These are phyloP conservation scores for Capronia coronata DNA, from an alignment of 2,329 filamentous ascomycete species.

Conservation along the genomic window DNA sequence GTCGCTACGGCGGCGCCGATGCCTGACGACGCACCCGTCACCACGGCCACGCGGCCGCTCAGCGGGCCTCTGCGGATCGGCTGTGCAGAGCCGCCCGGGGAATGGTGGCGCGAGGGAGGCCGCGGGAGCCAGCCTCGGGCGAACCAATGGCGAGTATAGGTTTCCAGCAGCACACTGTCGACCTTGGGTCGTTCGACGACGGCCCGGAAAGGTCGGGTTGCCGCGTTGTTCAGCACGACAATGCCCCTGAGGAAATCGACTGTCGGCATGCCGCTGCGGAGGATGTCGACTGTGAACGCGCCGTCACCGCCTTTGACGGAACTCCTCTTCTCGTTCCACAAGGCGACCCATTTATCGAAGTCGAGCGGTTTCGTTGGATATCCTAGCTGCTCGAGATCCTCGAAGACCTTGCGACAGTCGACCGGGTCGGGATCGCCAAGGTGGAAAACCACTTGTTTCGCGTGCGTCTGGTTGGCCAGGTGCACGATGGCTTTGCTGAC, in stretches of 20 bases:
- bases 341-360: conserved; percentile 67
- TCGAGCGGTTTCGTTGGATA: conserved; percentile 60
- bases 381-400: conserved; percentile 58
- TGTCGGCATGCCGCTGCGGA: conserved; percentile 72
- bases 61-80: conserved; percentile 49
- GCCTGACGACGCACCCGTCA: conserved; percentile 36
- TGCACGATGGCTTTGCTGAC: conserved; percentile 68
- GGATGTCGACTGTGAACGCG: conserved; percentile 70
- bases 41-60: conserved; percentile 34
- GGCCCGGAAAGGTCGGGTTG: conserved; percentile 56
- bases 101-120: conserved; percentile 50
- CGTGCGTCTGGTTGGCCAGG: conserved; percentile 57
- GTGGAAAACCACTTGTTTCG: conserved; percentile 63
- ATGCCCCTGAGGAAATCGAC: conserved; percentile 64
- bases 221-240: conserved; percentile 65
- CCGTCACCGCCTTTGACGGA: conserved; percentile 60
- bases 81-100: conserved; percentile 41
- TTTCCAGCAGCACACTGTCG: conserved; percentile 63
- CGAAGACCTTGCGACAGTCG: conserved; percentile 59
- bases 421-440: conserved; percentile 67
- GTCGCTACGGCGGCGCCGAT: conserved; percentile 35
- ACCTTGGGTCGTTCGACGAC: conserved; percentile 61
- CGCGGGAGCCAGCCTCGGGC: conserved; percentile 67
- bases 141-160: conserved; percentile 73
- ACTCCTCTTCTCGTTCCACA: conserved; percentile 67